Base-by-base conservation (phyloP, 78 protist species). In the Dictyostelium intermedium region DNA sequence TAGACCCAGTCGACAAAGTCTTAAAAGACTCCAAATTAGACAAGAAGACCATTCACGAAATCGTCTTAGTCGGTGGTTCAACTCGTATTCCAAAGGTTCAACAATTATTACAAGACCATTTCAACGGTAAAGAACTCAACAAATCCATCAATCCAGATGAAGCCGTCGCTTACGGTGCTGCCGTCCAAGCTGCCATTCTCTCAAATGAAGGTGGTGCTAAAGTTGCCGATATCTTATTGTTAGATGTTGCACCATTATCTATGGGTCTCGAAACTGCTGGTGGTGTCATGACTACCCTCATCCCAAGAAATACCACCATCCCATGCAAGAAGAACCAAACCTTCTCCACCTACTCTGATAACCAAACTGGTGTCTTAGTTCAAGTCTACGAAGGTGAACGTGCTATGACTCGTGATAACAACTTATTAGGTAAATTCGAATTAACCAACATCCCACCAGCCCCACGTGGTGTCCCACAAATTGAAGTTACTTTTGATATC, bases 191-290 rank as follows among this genome's bases (percentile, higher is more conserved):
- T 43, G 99, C 99, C 76, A 96, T 99, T 53, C 97, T 98, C 43
- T 81, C 98, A 18, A 89, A 89, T 25, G 94, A 89, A 73, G 94
- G 87, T 81, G 79, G 98, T 66, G 91, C 78, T 74, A 99, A 79
- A 98, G 99, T 98, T 34, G 69, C 95, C 82, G 97, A 98, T 41
- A 72, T 98, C 43, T 91, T 99, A 47, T 97, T 99, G 45, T 92
- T 99, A 66, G 99, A 99, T 95, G 99, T 99, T n/a, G 96, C 99
- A 20, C 99, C 99, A n/a, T 97, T 99, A 18, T 97, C 99, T n/a
- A 87, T 99, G 69, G 99, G 99, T 43, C 85, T 99, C 85, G 99
- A 82, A 91, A 98, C 98, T 45, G 99, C 97, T 50, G 99, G 99
- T 34, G 99, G 99, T 61, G 98, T 99, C 76, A 99, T 99, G 99